These are phyloP conservation scores for Cercophora sp. DNA, from an alignment of 495 filamentous ascomycete species.

Conservation along the genomic window DNA sequence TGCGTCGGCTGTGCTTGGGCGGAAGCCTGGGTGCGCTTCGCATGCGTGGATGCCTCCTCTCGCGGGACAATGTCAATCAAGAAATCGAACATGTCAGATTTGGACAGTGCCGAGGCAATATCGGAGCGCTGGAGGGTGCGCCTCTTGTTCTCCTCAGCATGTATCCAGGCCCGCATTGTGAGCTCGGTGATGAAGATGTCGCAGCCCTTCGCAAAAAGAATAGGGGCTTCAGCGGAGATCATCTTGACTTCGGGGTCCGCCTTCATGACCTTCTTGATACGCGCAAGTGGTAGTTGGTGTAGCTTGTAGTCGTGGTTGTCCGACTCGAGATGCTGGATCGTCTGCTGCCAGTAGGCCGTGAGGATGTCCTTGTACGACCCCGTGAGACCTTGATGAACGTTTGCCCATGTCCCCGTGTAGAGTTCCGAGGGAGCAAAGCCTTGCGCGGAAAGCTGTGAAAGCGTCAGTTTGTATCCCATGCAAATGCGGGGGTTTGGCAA, in stretches of 20 bases:
- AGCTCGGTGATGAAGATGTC: constrained; percentile 99
- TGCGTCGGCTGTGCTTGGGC: constrained; percentile 44
- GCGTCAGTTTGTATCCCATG: constrained; percentile 3
- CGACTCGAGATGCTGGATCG: constrained; percentile 87
- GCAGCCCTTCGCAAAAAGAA: constrained; percentile 96
- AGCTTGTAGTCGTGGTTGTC: constrained; percentile 98
- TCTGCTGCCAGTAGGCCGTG: constrained; percentile 98
- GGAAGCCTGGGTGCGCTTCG: constrained; percentile 63
- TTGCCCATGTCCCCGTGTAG: constrained; percentile 92
- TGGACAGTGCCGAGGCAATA: constrained; percentile 90
- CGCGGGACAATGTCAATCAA: constrained; percentile 97
- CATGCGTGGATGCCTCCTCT: constrained; percentile 82
- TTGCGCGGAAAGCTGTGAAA: constrained; percentile 60
- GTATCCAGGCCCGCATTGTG: constrained; percentile 99
- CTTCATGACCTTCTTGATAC: constrained; percentile 99
- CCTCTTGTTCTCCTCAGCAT: constrained; percentile 97
- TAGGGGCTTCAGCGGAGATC: constrained; percentile 97
- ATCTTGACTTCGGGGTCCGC: constrained; percentile 99
- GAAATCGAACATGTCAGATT: constrained; percentile 99
- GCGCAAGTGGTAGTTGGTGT: constrained; percentile 89
- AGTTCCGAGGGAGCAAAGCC: constrained; percentile 83
- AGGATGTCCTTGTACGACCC: constrained; percentile 94
- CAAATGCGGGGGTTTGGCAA: neutral
- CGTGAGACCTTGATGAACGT: constrained; percentile 92
- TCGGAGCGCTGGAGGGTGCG: constrained; percentile 93